Evolutionary conservation across 345 rosid genomes (phyloP).

Genomic region (Salix caprea): DNA sequence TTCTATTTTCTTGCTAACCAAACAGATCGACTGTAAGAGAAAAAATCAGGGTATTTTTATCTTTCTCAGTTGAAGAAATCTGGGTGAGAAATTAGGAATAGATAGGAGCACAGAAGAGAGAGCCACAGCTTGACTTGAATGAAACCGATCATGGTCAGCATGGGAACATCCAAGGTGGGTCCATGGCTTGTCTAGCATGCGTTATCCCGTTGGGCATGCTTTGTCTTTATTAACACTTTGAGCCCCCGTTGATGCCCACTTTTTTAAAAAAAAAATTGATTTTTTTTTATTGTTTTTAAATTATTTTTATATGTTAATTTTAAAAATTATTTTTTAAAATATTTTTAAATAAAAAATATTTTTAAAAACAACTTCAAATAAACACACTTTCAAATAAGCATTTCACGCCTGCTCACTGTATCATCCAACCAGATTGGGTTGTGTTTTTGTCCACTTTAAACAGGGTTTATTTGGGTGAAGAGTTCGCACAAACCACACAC

Average conservation of each 20-base stretch:
- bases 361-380: no score
- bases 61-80: neutral
- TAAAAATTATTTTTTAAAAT: neutral
- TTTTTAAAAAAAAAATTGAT: no score
- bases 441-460: no score
- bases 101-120: neutral
- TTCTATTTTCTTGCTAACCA: neutral
- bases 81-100: neutral
- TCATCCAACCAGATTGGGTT: no score
- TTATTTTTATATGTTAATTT: no score
- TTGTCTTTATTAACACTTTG: conserved; percentile 19
- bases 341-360: no score
- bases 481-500: no score
- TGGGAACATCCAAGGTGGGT: conserved; percentile 30
- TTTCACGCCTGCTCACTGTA: no score
- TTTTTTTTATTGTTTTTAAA: no score
- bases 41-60: neutral
- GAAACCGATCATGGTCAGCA: conserved; percentile 1
- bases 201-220: conserved; percentile 38
- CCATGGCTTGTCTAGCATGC: conserved; percentile 48
- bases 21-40: neutral
- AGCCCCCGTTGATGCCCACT: neutral
- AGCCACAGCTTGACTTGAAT: neutral
- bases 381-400: rapidly evolving
- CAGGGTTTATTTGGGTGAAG: no score